Percentiles rank a stretch among this genome's conserved stretches.
These are phyloP conservation scores for Polytrichum formosum DNA, from an alignment of 225 moss, liverwort and hornwort genomes.

Conservation along the genomic window DNA sequence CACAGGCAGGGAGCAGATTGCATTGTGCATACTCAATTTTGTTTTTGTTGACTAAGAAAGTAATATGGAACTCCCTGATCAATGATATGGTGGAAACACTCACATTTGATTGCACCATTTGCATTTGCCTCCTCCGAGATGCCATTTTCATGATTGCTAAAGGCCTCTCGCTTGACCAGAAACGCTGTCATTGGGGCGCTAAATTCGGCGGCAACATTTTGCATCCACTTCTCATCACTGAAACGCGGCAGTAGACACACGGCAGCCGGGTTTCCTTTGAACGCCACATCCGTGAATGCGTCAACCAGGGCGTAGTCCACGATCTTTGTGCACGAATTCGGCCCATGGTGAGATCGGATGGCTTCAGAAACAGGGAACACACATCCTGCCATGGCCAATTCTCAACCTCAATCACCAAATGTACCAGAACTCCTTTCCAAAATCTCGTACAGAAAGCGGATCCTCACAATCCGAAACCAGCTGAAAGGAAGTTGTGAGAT, in stretches of 20 bases:
- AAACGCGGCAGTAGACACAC: slow-evolving; percentile 32
- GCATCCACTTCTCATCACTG: slow-evolving; percentile 37
- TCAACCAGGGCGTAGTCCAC: slow-evolving; percentile 42
- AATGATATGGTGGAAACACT: no score
- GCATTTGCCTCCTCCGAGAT: no score
- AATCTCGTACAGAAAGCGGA: no score
- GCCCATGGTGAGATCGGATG: slow-evolving; percentile 5
- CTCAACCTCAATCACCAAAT: no score
- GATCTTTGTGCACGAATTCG: neutral
- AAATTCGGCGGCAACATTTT: slow-evolving; percentile 45
- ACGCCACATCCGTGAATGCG: slow-evolving; percentile 40
- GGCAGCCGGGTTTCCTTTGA: slow-evolving; percentile 48
- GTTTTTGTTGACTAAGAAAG: no score
- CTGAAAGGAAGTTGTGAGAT: no score
- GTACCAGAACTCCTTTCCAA: no score
- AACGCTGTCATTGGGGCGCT: slow-evolving; percentile 43
- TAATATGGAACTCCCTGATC: no score
- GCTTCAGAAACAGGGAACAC: slow-evolving; percentile 35
- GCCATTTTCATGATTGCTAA: neutral
- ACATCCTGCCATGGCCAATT: slow-evolving; percentile 24
- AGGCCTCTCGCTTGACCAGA: slow-evolving; percentile 11
- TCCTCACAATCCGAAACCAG: no score
- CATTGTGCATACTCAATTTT: neutral
- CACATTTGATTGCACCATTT: no score
- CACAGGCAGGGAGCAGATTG: no score